Evolutionary conservation across 352 stramenopile genomes (phyloP).

Genomic region (Aphanomyces cochlioides): DNA sequence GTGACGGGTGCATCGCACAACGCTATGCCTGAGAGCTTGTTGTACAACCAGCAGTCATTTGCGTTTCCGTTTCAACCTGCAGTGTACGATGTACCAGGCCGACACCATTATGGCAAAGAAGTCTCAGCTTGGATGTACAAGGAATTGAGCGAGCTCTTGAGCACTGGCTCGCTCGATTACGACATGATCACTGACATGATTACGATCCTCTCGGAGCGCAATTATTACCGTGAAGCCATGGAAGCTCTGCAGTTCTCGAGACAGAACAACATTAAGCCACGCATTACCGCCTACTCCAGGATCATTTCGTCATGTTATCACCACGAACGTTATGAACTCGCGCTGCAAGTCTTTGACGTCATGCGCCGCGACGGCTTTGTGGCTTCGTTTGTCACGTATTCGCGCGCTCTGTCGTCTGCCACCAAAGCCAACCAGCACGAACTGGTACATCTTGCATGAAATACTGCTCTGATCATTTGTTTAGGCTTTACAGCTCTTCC

Average conservation of each 20-base stretch:
- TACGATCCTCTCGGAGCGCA: conserved; percentile 48
- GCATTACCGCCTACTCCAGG: conserved; percentile 78
- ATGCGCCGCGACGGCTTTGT: conserved; percentile 83
- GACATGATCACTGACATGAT: conserved; percentile 48
- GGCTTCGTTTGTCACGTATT: conserved; percentile 76
- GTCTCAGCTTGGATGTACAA: conserved; percentile 14
- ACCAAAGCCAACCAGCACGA: conserved; percentile 73
- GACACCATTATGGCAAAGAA: conserved; percentile 2
- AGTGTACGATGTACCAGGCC: conserved; percentile 11
- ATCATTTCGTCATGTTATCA: conserved; percentile 79
- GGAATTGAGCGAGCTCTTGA: neutral
- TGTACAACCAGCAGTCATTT: neutral
- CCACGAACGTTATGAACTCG: conserved; percentile 55
- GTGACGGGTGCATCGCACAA: conserved; percentile 2
- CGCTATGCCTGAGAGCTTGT: neutral
- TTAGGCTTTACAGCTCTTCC: conserved; percentile 71
- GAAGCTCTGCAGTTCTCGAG: conserved; percentile 61
- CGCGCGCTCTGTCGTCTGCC: conserved; percentile 72
- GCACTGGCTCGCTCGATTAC: neutral
- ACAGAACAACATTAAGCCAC: conserved; percentile 61
- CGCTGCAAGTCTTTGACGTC: conserved; percentile 82
- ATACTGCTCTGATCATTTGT: neutral
- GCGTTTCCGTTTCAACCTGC: conserved; percentile 20
- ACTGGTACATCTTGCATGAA: conserved; percentile 41
- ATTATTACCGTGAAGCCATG: conserved; percentile 51